These are phyloP conservation scores for Ogataea henricii DNA, from an alignment of 805 yeast species.

Conservation along the genomic window DNA sequence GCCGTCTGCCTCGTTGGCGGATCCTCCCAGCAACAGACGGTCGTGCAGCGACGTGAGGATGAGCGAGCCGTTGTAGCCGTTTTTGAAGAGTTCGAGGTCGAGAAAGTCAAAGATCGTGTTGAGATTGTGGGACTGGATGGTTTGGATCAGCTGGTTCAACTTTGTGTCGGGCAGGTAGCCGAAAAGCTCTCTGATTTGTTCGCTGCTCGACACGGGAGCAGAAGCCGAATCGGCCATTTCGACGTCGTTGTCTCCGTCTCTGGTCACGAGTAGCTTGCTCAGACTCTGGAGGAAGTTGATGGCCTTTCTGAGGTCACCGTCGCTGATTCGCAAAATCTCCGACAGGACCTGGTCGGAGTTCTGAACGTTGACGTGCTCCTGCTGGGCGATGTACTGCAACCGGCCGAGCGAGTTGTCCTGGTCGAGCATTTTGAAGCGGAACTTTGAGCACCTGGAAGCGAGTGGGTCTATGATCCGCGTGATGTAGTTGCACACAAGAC, in stretches of 20 bases:
- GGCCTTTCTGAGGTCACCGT: constrained; percentile 92
- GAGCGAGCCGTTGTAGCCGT: constrained; percentile 37
- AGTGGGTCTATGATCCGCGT: constrained; percentile 96
- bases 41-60: constrained; percentile 36
- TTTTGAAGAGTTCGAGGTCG: constrained; percentile 30
- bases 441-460: constrained; percentile 95
- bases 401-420: constrained; percentile 69
- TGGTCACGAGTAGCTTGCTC: constrained; percentile 49
- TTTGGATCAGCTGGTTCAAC: constrained; percentile 20
- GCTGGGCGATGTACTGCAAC: constrained; percentile 58
- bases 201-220: constrained; percentile 10
- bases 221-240: constrained; percentile 26
- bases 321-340: constrained; percentile 68
- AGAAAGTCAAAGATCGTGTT: constrained; percentile 29
- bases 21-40: constrained; percentile 26
- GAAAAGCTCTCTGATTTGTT: constrained; percentile 34
- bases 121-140: constrained; percentile 25
- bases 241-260: constrained; percentile 34
- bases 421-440: constrained; percentile 82
- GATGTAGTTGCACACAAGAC: constrained; percentile 93
- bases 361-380: constrained; percentile 44
- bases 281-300: constrained; percentile 89
- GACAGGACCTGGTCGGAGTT: constrained; percentile 57
- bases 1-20: constrained; percentile 32
- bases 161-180: constrained; percentile 34